phyloP scores from a whole-genome alignment of 306 rosid species.

The Sphenostylis stenocarpa region DNA sequence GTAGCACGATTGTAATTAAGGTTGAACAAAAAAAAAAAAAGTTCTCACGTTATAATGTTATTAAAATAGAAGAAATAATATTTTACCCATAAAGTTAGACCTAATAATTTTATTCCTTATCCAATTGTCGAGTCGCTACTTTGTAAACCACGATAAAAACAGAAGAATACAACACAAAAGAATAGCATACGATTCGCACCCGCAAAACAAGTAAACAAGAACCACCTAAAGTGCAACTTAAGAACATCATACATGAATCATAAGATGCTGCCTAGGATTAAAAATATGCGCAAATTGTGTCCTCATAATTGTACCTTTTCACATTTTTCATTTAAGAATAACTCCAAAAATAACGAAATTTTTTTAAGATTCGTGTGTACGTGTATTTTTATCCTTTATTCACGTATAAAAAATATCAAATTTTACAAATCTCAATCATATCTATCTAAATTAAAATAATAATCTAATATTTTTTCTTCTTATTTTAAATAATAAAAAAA shows the following conservation, averaged over 20 bases:
- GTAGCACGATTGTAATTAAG: not conserved
- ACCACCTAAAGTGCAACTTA: conserved; percentile 20
- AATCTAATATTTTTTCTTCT: too few relatives aligned
- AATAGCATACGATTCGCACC: conserved; percentile 25
- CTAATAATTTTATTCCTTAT: conserved; percentile 26
- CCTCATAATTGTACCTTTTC: not conserved
- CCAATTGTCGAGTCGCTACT: not conserved
- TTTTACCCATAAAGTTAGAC: not conserved
- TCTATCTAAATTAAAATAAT: too few relatives aligned
- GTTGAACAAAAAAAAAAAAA: not conserved
- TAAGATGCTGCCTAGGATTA: not conserved
- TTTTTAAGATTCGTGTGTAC: too few relatives aligned
- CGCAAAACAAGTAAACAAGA: conserved; percentile 11
- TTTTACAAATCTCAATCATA: too few relatives aligned
- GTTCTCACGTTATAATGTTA: not conserved
- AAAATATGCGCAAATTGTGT: not conserved
- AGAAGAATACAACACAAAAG: not conserved
- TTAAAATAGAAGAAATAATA: not conserved
- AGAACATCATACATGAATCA: not conserved
- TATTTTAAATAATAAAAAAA: too few relatives aligned
- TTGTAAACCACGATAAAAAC: not conserved
- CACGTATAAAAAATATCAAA: too few relatives aligned
- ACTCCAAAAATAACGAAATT: not conserved
- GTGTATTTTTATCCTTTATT: too few relatives aligned
- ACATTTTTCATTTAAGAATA: not conserved